Base-by-base conservation (phyloP, 768 basidiomycete genomes). In the Tricholoma saponaceum region DNA sequence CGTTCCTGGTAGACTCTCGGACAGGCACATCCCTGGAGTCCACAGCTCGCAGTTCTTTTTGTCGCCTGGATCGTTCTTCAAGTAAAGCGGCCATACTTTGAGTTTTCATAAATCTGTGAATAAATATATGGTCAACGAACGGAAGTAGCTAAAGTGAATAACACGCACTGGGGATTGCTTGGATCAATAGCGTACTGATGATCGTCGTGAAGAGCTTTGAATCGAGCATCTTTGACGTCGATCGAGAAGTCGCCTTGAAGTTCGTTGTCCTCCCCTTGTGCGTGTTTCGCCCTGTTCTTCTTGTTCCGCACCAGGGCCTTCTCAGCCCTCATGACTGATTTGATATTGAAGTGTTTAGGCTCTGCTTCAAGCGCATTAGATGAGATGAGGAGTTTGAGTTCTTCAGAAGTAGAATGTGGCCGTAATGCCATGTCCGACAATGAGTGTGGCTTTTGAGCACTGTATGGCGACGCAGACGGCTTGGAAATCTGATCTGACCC, bases 161-260 rank as follows among this genome's bases (percentile, higher is more conserved):
- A 32, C 10, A 80, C 94, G 62, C 67, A 97, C 96, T 87, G 91
- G 69, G 96, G 94, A 73, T 98, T 91, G 54, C 84, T 90, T 18
- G 97, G 96, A 71, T 99, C 97, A 62, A 99, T 95, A 0, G 96
- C 95, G 62, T 92, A 98, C 30, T 87, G 83, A 64, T 92, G 86
- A 66, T 98, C 89, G 63, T 97, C 92, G 64, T 94, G 90, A 44
- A 98, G 67, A 20, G 82, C 87, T 67, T 84, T 84, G 79, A 98
- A 98, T 14, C 97, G 87, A 9, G 87, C 83, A 66, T 99, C 97
- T 64, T 82, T 81, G 59, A 95, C 85, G 67, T 99, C 78, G 64
- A 98, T 84, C 43, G 78, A 70, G 70, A 98, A 98, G 58, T 86
- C 83, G 52, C 87, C 86, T 67, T 96, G 91, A 28, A 83, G 71